Evolutionary conservation across 2,329 filamentous ascomycete genomes (phyloP).

Genomic region (Penicillium sp.): DNA sequence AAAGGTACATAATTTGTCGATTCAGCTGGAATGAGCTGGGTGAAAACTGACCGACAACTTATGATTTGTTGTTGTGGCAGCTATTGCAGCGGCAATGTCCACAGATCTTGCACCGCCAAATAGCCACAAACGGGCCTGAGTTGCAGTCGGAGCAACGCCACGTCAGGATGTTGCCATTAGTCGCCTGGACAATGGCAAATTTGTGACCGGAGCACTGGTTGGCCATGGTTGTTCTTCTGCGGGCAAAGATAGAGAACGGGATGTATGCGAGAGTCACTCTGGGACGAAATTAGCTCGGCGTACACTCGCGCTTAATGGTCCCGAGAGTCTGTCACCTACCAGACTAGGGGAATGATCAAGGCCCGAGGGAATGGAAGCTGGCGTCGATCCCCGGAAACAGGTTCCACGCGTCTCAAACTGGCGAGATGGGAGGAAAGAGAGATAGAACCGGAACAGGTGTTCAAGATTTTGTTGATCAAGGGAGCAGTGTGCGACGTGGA

Average conservation of each 20-base stretch:
- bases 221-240: conserved; percentile 35
- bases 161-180: conserved; percentile 48
- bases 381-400: conserved; percentile 27
- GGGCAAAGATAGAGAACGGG: not conserved
- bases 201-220: conserved; percentile 46
- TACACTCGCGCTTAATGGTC: not conserved
- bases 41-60: conserved; percentile 4
- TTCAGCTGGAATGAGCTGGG: not conserved
- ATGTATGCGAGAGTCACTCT: not conserved
- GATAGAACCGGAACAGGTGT: not conserved
- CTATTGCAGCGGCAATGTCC: conserved; percentile 46
- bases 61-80: conserved; percentile 44
- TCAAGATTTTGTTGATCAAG: not conserved
- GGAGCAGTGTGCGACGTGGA: not conserved
- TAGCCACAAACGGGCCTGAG: conserved; percentile 45
- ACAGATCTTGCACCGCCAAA: conserved; percentile 51
- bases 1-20: not conserved
- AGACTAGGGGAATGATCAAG: conserved; percentile 19
- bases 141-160: conserved; percentile 51
- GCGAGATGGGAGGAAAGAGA: not conserved
- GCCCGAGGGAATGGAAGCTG: conserved; percentile 26
- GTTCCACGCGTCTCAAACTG: conserved; percentile 11
- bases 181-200: conserved; percentile 46
- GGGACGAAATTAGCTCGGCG: not conserved
- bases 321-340: conserved; percentile 26